A percentile compares a stretch with the other conserved stretches of the same genome.
phyloP scores from a whole-genome alignment of 371 early-diverging fungal genomes.

The Zychaea mexicana region DNA sequence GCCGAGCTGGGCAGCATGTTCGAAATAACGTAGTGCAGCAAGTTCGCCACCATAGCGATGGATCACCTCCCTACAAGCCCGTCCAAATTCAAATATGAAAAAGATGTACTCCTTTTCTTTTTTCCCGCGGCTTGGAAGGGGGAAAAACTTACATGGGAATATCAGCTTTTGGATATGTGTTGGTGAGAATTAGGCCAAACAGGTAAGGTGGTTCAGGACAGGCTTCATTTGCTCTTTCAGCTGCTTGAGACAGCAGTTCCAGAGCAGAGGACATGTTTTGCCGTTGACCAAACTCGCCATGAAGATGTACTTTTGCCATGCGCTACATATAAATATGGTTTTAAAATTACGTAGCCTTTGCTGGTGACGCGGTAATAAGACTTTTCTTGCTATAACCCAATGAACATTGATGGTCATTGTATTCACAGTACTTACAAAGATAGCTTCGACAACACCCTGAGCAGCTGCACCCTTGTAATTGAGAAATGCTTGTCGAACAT shows the following conservation, averaged over 20 bases:
- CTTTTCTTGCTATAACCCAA: too few species aligned
- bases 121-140: too few species aligned
- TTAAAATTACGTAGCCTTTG: neutral
- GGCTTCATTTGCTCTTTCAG: slow-evolving; percentile 28
- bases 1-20: slow-evolving; percentile 36
- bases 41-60: slow-evolving; percentile 29
- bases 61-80: slow-evolving; percentile 6
- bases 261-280: slow-evolving; percentile 31
- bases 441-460: slow-evolving; percentile 65
- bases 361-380: too few species aligned
- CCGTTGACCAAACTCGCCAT: slow-evolving; percentile 44
- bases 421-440: slow-evolving; percentile 56
- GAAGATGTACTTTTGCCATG: slow-evolving; percentile 39
- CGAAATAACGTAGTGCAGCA: slow-evolving; percentile 33
- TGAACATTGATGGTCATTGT: too few species aligned
- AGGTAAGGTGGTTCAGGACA: slow-evolving; percentile 44
- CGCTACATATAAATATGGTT: slow-evolving; percentile 18
- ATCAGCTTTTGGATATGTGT: slow-evolving; percentile 31
- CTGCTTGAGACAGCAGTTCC: slow-evolving; percentile 33
- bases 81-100: neutral
- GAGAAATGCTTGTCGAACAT: slow-evolving; percentile 57
- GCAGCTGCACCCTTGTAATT: slow-evolving; percentile 74
- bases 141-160: slow-evolving; percentile 40
- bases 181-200: slow-evolving; percentile 32
- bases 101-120: neutral